phyloP scores from a whole-genome alignment of 805 yeast species.

The Ogataea thermomethanolica region DNA sequence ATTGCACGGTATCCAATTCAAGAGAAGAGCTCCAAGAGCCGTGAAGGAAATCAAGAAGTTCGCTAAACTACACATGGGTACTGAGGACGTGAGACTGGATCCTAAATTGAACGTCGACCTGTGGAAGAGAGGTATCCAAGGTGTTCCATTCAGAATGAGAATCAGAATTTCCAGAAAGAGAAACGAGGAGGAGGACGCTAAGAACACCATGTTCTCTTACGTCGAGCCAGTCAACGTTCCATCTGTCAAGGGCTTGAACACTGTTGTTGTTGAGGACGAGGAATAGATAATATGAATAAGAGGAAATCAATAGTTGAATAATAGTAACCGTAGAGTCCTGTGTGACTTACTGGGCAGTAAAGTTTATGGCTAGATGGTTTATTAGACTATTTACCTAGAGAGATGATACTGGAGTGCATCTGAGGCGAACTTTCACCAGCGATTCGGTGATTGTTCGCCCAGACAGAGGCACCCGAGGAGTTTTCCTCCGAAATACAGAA shows the following conservation, averaged over 20 bases:
- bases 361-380: not conserved
- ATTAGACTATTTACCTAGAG: not conserved
- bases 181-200: conserved; percentile 99
- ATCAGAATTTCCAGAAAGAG: conserved; percentile 95
- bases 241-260: conserved; percentile 94
- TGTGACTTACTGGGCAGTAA: not conserved
- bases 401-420: not conserved
- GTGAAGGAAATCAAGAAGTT: conserved; percentile 99
- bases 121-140: conserved; percentile 99
- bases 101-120: conserved; percentile 97
- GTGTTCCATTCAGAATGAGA: conserved; percentile 97
- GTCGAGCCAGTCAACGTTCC: conserved; percentile 97
- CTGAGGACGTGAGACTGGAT: conserved; percentile 97
- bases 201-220: conserved; percentile 94
- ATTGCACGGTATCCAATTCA: conserved; percentile 98
- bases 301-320: conserved; percentile 4
- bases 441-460: not conserved
- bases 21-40: conserved; percentile 99
- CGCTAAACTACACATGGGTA: conserved; percentile 98
- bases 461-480: not conserved
- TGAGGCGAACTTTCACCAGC: not conserved
- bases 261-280: conserved; percentile 86
- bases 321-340: not conserved
- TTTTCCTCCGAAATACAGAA: not conserved
- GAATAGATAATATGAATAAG: conserved; percentile 31